Base-by-base conservation (phyloP, 2,329 filamentous ascomycete genomes). In the Tolypocladium amazonense region DNA sequence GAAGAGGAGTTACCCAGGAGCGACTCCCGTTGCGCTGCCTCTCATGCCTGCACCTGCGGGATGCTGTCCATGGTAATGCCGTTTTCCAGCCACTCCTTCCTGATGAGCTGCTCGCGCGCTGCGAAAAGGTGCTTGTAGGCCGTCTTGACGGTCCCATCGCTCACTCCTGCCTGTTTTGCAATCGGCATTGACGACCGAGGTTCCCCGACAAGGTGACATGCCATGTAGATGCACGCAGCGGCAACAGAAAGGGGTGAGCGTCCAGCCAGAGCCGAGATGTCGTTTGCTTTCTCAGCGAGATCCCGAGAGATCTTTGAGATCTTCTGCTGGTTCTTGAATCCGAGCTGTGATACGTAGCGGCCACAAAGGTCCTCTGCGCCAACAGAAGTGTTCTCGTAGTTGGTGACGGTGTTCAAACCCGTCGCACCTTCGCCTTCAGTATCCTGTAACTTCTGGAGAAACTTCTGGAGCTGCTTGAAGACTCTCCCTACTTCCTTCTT, bases 401-500 rank as follows among this genome's bases (percentile, higher is more conserved):
- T 81, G 65, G 86, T 81, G 75, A 87, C 84, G 72, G 75, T 84
- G 79, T 77, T 79, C 71, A 75, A 77, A 20, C 73, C 73, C 35
- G 69, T 72, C 67, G 75, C 71, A 70, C 76, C 75, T 65, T 80
- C 76, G 62, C 79, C 77, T 11, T 75, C 74, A n/a, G 69, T 70
- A 64, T 88, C 86, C 69, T 90, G 84, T 57, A 87, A 83, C 67
- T 87, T 87, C 69, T 88, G 86, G 69, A 97, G 83, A 76, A 96
- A 97, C 66, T 88, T 86, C 76, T 97, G 92, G 53, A 99, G 81
- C 60, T 86, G 81, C 79, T 99, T 99, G 83, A 97, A 99, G 30
- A 93, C 93, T 60, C 92, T 82, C 27, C 94, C 94, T 64, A 99
- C 96, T 71, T 99, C 95, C 77, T 97, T 97, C 79, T 97, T 97